These are phyloP conservation scores for Psidium guajava DNA, from an alignment of 345 rosid species.

Conservation along the genomic window DNA sequence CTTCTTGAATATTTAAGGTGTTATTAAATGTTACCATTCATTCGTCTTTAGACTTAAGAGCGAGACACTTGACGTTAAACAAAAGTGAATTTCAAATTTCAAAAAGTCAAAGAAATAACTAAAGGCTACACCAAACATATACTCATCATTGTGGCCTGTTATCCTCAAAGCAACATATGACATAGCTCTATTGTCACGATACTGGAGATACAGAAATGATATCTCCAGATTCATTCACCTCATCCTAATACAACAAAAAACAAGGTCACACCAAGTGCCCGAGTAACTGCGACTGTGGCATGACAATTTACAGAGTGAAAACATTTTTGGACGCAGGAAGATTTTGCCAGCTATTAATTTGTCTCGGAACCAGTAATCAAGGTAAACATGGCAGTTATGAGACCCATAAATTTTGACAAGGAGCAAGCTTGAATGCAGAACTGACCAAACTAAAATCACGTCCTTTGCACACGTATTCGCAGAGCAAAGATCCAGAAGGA, in stretches of 20 bases:
- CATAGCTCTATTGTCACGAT: not conserved
- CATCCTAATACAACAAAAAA: not conserved
- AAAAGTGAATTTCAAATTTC: too few relatives aligned
- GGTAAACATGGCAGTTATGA: not conserved
- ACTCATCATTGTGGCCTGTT: not conserved
- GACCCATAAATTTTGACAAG: not conserved
- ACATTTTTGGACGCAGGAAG: not conserved
- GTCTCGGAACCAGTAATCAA: not conserved
- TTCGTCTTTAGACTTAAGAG: not conserved
- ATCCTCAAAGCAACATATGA: not conserved
- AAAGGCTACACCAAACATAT: not conserved
- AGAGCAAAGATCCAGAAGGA: not conserved
- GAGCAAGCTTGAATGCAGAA: not conserved
- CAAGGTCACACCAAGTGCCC: not conserved
- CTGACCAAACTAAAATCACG: not conserved
- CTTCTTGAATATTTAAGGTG: not conserved
- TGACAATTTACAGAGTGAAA: not conserved
- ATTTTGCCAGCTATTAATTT: not conserved
- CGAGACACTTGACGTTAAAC: not conserved
- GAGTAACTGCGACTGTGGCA: not conserved
- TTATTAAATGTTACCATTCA: not conserved
- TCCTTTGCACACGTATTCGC: not conserved
- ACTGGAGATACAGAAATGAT: not conserved
- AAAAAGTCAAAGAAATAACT: not conserved
- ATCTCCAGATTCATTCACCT: not conserved